Percentiles rank a stretch among this genome's conserved stretches.
These are phyloP conservation scores for Malus hybrid DNA, from an alignment of 331 rosid genomes.

Conservation along the genomic window DNA sequence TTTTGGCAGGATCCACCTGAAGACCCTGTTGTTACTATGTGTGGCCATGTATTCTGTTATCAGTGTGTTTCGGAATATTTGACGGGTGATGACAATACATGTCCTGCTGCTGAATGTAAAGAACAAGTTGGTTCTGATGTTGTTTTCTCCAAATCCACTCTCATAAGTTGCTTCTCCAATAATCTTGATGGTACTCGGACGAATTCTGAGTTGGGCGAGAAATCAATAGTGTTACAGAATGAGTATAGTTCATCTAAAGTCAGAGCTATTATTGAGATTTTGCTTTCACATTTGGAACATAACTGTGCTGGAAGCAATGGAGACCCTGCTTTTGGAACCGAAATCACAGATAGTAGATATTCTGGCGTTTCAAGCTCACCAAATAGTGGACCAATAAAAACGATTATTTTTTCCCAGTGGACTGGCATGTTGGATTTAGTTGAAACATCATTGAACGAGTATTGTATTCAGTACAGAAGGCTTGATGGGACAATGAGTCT, in stretches of 20 bases:
- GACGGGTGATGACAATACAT: conserved; percentile 71
- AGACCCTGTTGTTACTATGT: conserved; percentile 76
- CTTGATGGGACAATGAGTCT: conserved; percentile 96
- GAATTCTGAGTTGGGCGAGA: conserved; percentile 35
- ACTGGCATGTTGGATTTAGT: conserved; percentile 93
- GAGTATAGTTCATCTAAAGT: conserved; percentile 82
- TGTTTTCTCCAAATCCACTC: conserved; percentile 73
- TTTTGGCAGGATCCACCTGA: conserved; percentile 85
- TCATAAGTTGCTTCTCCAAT: conserved; percentile 63
- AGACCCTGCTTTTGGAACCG: conserved; percentile 28
- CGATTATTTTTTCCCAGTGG: conserved; percentile 95
- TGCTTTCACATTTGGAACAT: conserved; percentile 37
- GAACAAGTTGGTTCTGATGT: conserved; percentile 57
- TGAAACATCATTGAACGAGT: conserved; percentile 44
- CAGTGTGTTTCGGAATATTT: conserved; percentile 81
- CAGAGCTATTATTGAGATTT: conserved; percentile 76
- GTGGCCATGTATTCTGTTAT: conserved; percentile 93
- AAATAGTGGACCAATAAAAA: conserved; percentile 54
- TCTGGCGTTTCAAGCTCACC: conserved; percentile 42
- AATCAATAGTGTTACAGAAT: conserved; percentile 44
- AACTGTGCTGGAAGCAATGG: conserved; percentile 27
- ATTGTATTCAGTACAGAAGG: conserved; percentile 59
- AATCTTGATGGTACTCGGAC: conserved; percentile 40
- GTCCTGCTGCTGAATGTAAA: conserved; percentile 73
- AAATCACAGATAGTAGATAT: conserved; percentile 28